Conservation (phyloP, 2,329 filamentous ascomycete genomes). For the Tetracladium maxilliforme region DNA sequence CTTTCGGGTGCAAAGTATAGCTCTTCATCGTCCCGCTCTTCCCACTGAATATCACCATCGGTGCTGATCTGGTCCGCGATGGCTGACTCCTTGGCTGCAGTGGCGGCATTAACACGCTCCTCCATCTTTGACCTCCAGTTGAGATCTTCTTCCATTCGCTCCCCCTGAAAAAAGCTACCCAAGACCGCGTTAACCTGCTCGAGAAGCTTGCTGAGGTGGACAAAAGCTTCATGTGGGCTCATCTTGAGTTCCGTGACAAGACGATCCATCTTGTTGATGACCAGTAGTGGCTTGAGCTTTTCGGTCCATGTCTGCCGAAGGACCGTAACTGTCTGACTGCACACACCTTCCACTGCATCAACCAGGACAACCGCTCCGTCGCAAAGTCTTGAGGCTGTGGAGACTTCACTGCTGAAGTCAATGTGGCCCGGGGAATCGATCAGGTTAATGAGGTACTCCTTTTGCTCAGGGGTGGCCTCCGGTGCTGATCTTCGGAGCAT, state of each 20-base stretch:
- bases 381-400: conserved; percentile 83
- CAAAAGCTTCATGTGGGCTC: conserved; percentile 78
- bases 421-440: conserved; percentile 98
- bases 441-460: conserved; percentile 90
- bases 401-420: conserved; percentile 97
- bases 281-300: conserved; percentile 83
- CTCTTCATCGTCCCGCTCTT: conserved; percentile 90
- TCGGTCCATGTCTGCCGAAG: conserved; percentile 90
- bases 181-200: conserved; percentile 97
- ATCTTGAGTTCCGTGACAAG: conserved; percentile 90
- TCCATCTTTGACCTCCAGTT: conserved; percentile 93
- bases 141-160: conserved; percentile 95
- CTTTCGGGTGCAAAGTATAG: conserved; percentile 97
- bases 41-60: conserved; percentile 40
- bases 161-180: conserved; percentile 93
- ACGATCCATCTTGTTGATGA: conserved; percentile 97
- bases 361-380: conserved; percentile 91
- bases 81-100: conserved; percentile 45
- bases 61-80: conserved; percentile 15
- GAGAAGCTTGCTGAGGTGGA: conserved; percentile 74
- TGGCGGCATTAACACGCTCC: conserved; percentile 60
- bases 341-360: conserved; percentile 94
- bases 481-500: conserved; percentile 64
- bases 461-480: conserved; percentile 53
- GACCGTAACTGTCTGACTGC: conserved; percentile 96